Percentiles rank a stretch among this genome's conserved stretches.
phyloP scores from a whole-genome alignment of 2,329 filamentous ascomycete species.

The Phyllosticta ampelicida region DNA sequence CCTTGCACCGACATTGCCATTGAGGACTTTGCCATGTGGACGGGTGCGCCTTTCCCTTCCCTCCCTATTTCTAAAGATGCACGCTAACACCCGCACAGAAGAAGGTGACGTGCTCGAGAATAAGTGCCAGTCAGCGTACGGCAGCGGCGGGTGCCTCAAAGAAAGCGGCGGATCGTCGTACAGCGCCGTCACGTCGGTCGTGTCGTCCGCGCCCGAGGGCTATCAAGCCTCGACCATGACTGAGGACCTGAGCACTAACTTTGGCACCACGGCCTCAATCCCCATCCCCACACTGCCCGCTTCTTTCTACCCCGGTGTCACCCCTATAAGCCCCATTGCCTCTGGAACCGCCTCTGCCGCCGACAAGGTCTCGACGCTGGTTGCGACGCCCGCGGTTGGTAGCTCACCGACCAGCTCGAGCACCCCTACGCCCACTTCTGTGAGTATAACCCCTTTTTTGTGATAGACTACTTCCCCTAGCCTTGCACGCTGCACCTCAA shows the following conservation, averaged over 20 bases:
- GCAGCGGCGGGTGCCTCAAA: slow-evolving; percentile 38
- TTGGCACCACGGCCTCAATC: slow-evolving; percentile 25
- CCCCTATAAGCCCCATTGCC: slow-evolving; percentile 21
- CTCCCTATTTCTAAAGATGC: no score
- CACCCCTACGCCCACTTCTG: neutral
- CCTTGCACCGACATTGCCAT: slow-evolving; percentile 45
- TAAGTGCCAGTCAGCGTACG: slow-evolving; percentile 40
- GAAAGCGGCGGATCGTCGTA: slow-evolving; percentile 14
- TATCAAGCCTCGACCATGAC: slow-evolving; percentile 30
- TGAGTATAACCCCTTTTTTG: neutral
- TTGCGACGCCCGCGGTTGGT: neutral
- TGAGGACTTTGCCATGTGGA: slow-evolving; percentile 38
- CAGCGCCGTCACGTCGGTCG: slow-evolving; percentile 27
- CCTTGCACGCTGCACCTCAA: no score
- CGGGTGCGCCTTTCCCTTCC: no score
- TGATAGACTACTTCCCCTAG: no score
- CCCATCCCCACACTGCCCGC: slow-evolving; percentile 33
- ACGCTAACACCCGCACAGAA: slow-evolving; percentile 35
- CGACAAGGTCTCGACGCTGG: neutral
- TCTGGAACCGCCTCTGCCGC: neutral
- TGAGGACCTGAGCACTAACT: slow-evolving; percentile 21
- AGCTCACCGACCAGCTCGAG: neutral
- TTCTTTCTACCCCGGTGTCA: slow-evolving; percentile 29
- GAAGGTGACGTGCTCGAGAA: slow-evolving; percentile 32
- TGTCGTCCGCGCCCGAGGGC: slow-evolving; percentile 26